phyloP scores from a whole-genome alignment of 192 early-diverging fungal species.

The Backusella mclennaniae region DNA sequence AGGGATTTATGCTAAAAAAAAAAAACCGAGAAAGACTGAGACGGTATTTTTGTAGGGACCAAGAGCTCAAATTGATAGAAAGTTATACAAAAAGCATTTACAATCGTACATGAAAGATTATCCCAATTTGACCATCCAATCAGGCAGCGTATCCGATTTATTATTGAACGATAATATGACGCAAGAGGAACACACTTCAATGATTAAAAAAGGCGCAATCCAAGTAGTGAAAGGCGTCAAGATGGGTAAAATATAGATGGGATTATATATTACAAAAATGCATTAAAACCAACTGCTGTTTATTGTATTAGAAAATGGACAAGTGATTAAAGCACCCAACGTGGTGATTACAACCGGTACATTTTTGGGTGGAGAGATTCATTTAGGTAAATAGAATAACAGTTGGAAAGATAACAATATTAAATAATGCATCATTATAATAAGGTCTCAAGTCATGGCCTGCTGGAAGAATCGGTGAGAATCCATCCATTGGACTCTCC shows the following conservation, averaged over 20 bases:
- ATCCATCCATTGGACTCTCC: conserved; percentile 73
- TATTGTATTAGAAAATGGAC: conserved; percentile 48
- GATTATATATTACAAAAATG: too few species aligned
- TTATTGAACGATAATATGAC: conserved; percentile 47
- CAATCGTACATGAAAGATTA: conserved; percentile 59
- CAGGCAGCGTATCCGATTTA: conserved; percentile 73
- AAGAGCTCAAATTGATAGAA: conserved; percentile 79
- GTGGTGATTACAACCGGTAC: conserved; percentile 83
- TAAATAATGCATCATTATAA: background rate
- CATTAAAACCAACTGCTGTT: background rate
- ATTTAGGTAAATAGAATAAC: conserved; percentile 55
- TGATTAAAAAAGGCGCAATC: conserved; percentile 13
- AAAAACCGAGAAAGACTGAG: background rate
- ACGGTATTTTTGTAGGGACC: conserved; percentile 49
- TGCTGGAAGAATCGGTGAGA: conserved; percentile 71
- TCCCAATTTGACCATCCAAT: conserved; percentile 64
- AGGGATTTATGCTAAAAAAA: background rate
- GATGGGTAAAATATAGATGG: conserved; percentile 14
- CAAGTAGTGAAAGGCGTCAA: conserved; percentile 24
- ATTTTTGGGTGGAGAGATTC: conserved; percentile 81
- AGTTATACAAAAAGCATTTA: conserved; percentile 75
- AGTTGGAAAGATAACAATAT: background rate
- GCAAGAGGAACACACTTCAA: conserved; percentile 37
- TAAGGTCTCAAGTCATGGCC: conserved; percentile 60
- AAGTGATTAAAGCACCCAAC: conserved; percentile 63